Evolutionary conservation across 495 filamentous ascomycete genomes (phyloP), one percentile per base, ranked within the genome.

Genomic region (Rhypophila decipiens): DNA sequence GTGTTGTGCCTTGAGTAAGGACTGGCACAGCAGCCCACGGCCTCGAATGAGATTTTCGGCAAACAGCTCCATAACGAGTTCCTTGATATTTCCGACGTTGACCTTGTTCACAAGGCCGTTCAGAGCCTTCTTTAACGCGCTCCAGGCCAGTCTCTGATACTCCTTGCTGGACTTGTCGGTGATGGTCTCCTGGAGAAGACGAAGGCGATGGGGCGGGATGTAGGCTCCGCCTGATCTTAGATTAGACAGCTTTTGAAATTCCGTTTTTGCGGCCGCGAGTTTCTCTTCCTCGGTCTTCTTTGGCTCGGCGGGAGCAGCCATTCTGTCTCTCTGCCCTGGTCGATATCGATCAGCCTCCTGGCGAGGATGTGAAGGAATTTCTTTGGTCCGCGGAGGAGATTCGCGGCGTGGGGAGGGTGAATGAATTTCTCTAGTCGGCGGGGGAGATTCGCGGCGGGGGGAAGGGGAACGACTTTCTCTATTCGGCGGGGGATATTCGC

Each of bases 61-160:
- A 65, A 99, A 97, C 24, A 97, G 74, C 61, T 99, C 93, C 0
- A 90, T 90, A 7, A 96, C 88, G 51, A 99, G 96, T 57, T 85
- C 79, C 66, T 97, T 97, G 75, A 99, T 97, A 57, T 99, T 99
- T 17, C 85, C 86, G 33, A 87, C 84, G 66, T 96, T 99, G 69
- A 96, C 83, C 66, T 99, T 99, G 73, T 99, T 99, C 71, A 97
- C 91, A 23, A 99, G 70, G 57, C 93, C 93, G 61, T 99, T 96
- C 71, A 99, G 95, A 17, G 86, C 90, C 73, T 99, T 99, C 71
- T 99, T 99, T 60, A 97, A 65, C 9, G 93, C 91, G 64, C 97
- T 94, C 94, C 94, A 97, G 2, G 91, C 90, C 88, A 99, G 93
- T 42, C 94, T 86, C 73, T 99, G 93, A 64, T 95, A 99, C 66